These are phyloP conservation scores for Populus pruinosa DNA, from an alignment of 345 rosid species.

Conservation along the genomic window DNA sequence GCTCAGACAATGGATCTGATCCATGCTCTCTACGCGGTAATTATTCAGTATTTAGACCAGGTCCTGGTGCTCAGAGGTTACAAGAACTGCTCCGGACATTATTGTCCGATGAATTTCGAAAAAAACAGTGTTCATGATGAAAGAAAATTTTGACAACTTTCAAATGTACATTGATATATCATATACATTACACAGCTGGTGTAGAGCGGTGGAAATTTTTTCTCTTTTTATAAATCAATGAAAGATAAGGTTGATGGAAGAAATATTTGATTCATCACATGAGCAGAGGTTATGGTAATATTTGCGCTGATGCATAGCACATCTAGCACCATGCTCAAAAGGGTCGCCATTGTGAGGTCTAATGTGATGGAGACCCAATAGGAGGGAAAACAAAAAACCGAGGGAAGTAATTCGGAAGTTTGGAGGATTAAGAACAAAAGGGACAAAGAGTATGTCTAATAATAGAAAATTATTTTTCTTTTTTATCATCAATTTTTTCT, in stretches of 20 bases:
- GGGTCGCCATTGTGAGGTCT: not conserved
- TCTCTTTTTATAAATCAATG: slow-evolving; percentile 11
- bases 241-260: not conserved
- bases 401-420: too few species aligned
- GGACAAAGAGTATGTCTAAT: too few species aligned
- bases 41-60: slow-evolving; percentile 60
- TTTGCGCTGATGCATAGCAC: not conserved
- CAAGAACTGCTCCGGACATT: slow-evolving; percentile 48
- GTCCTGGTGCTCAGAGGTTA: slow-evolving; percentile 72
- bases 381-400: too few species aligned
- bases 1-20: slow-evolving; percentile 50
- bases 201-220: slow-evolving; percentile 17
- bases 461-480: too few species aligned
- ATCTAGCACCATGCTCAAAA: not conserved
- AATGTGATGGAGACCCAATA: not conserved
- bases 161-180: slow-evolving; percentile 38
- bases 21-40: slow-evolving; percentile 61
- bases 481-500: too few species aligned
- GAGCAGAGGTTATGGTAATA: not conserved
- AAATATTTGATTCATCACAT: not conserved
- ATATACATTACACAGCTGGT: slow-evolving; percentile 26
- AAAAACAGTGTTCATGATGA: slow-evolving; percentile 55
- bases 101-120: slow-evolving; percentile 53
- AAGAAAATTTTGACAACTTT: slow-evolving; percentile 14
- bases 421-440: too few species aligned